Evolutionary conservation across 225 moss, liverwort and hornwort species (phyloP), one percentile per base, ranked within the genome.

Genomic region (Asterella californica): DNA sequence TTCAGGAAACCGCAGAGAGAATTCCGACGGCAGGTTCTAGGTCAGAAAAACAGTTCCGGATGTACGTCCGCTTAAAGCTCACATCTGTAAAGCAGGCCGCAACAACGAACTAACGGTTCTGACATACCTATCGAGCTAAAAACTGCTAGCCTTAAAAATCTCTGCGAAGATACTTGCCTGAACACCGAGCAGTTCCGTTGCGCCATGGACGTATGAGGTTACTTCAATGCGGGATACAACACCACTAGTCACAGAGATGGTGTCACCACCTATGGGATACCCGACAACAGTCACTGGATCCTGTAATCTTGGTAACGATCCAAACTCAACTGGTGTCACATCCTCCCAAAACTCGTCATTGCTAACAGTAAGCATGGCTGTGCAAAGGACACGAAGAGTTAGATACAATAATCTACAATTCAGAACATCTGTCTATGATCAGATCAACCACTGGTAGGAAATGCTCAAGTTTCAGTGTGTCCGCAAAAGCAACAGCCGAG

Each of bases 211-310:
- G 82, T 99, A 99, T 8, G 99, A 95, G 36, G 97, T 99, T 48
- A 99, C 97, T 88, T 99, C 97, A 81, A 99, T 99, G 76, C 99
- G 93, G 72, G 95, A 95, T 32, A 99, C 99, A 77, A 99, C 99
- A 85, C 99, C 99, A 87, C 95, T 99, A 30, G 99, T 99, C 64
- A 99, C 99, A 71, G 93, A 99, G 78, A 99, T 99, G 42, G 99
- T 99, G 82, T 95, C 95, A 69, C 97, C 97, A 76, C 97, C 97
- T 59, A 99, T 99, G 47, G 97, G 95, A 79, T 99, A 99, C 48
- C 97, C 97, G 67, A 99, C 97, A 62, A 99, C 97, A 47, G 97
- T 99, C 74, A 95, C 97, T 47, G 99, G 93, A 84, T 99, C 99
- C 85, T 99, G 99, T 81, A 99, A 89, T 76, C 99, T 93, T 84